Conservation (phyloP, 1,284 basidiomycete species). For the Ceratobasidium sp. region DNA sequence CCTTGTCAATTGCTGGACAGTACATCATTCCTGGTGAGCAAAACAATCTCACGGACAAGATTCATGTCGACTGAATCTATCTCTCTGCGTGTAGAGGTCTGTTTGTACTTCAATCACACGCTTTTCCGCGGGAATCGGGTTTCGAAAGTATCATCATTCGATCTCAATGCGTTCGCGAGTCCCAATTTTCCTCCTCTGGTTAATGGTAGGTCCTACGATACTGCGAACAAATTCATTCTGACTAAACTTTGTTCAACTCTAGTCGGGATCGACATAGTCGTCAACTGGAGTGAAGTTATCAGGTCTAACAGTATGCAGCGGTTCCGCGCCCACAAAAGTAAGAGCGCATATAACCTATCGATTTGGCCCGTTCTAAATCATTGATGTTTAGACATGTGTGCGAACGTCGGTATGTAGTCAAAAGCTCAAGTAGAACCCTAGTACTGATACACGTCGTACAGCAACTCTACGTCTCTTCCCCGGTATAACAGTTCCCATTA, state of each 20-base stretch:
- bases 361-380: constrained; percentile 19
- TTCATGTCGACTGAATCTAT: no score
- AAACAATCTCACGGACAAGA: no score
- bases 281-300: constrained; percentile 86
- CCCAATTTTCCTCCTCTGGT: constrained; percentile 88
- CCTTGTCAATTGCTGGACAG: constrained; percentile 85
- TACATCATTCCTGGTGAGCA: constrained; percentile 87
- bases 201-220: constrained; percentile 60
- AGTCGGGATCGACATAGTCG: constrained; percentile 89
- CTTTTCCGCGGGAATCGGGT: constrained; percentile 84
- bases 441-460: constrained; percentile 47
- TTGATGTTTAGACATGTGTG: constrained; percentile 67
- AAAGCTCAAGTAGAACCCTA: neutral
- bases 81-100: no score
- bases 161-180: constrained; percentile 85
- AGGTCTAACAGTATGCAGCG: constrained; percentile 76
- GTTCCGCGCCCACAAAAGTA: constrained; percentile 83
- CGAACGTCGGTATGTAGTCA: constrained; percentile 69
- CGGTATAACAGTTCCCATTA: constrained; percentile 76
- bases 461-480: constrained; percentile 85
- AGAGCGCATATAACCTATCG: constrained; percentile 39
- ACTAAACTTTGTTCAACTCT: constrained; percentile 14
- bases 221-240: neutral
- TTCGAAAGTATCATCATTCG: constrained; percentile 85
- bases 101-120: constrained; percentile 87